Evolutionary conservation across 805 yeast species (phyloP).

Genomic region (Schwanniomyces vanrijiae): DNA sequence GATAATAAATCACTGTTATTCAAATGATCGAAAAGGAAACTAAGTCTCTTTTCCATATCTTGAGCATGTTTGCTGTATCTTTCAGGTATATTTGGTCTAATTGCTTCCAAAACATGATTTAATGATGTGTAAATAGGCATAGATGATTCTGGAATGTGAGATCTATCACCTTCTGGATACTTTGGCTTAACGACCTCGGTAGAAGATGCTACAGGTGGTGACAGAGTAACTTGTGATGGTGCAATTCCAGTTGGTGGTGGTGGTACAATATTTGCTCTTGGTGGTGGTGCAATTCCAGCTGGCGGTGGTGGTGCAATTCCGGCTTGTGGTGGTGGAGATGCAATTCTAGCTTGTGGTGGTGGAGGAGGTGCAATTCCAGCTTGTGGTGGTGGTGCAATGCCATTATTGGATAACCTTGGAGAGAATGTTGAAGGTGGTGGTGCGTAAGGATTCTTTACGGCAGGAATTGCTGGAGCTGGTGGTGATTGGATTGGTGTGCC

Average conservation of each 20-base stretch:
- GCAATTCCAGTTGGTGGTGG: slow-evolving; percentile 13
- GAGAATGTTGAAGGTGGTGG: slow-evolving; percentile 13
- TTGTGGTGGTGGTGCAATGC: slow-evolving; percentile 14
- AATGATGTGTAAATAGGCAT: slow-evolving; percentile 61
- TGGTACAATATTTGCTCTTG: slow-evolving; percentile 4
- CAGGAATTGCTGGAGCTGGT: slow-evolving; percentile 9
- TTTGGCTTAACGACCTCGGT: slow-evolving; percentile 15
- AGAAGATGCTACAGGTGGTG: slow-evolving; percentile 7
- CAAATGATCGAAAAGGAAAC: slow-evolving; percentile 73
- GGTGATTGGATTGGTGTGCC: slow-evolving; percentile 5
- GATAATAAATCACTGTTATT: slow-evolving; percentile 69
- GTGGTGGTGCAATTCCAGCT: slow-evolving; percentile 26
- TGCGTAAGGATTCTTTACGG: slow-evolving; percentile 23
- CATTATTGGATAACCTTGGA: neutral
- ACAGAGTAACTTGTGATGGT: slow-evolving; percentile 15
- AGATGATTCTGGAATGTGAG: slow-evolving; percentile 61
- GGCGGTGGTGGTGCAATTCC: slow-evolving; percentile 11
- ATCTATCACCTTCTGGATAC: slow-evolving; percentile 65
- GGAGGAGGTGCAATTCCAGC: slow-evolving; percentile 7
- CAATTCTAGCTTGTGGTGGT: slow-evolving; percentile 20
- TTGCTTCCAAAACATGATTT: slow-evolving; percentile 52
- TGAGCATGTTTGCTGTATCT: slow-evolving; percentile 67
- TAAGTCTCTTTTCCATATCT: slow-evolving; percentile 82
- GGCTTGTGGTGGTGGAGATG: slow-evolving; percentile 21
- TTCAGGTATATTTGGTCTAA: slow-evolving; percentile 74